These are phyloP conservation scores for Mortierella sp. DNA, from an alignment of 371 early-diverging fungal genomes.

Conservation along the genomic window DNA sequence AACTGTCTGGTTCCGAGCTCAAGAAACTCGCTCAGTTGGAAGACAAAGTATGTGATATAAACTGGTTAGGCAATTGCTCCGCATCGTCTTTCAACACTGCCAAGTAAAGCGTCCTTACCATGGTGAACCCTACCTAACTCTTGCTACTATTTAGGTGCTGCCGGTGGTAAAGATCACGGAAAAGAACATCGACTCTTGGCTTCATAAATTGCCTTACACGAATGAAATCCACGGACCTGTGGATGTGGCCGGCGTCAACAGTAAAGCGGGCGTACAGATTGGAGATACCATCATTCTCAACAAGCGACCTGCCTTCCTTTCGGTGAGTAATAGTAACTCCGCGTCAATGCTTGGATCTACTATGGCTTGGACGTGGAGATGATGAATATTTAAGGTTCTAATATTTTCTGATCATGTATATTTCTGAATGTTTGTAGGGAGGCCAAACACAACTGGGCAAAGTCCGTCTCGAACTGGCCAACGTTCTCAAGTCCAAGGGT, in stretches of 20 bases:
- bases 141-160: constrained; percentile 16
- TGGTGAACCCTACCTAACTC: too few species aligned
- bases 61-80: neutral
- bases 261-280: constrained; percentile 59
- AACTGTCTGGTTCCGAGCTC: constrained; percentile 59
- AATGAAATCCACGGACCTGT: constrained; percentile 45
- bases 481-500: constrained; percentile 71
- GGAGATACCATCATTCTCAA: constrained; percentile 76
- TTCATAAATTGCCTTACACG: constrained; percentile 62
- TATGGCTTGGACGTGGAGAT: neutral
- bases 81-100: neutral
- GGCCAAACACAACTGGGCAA: constrained; percentile 87
- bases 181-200: constrained; percentile 70
- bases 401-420: neutral
- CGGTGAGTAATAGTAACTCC: constrained; percentile 58
- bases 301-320: constrained; percentile 68
- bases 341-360: neutral
- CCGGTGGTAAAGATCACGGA: constrained; percentile 72
- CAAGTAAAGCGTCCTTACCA: too few species aligned
- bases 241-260: constrained; percentile 49
- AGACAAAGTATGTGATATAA: constrained; percentile 8
- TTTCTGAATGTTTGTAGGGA: constrained; percentile 57
- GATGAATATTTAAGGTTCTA: neutral
- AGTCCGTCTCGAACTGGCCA: constrained; percentile 73
- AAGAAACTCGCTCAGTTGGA: constrained; percentile 27